phyloP scores from a whole-genome alignment of 2,329 filamentous ascomycete genomes.

The Madurella mycetomatis region DNA sequence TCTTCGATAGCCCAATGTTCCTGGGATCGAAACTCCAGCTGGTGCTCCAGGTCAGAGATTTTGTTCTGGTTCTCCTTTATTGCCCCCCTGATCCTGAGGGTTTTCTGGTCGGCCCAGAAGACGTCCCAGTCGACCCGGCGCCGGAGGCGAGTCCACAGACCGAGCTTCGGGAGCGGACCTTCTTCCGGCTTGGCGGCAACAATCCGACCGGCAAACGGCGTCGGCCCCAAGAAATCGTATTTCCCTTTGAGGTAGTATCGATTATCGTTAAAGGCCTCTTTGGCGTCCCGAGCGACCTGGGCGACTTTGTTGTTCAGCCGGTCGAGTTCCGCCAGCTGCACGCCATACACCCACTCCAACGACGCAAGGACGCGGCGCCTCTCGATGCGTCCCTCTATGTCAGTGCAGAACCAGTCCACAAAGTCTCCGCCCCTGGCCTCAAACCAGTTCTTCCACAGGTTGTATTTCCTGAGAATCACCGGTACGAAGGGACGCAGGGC shows the following conservation, averaged over 20 bases:
- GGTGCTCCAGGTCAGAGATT: slow-evolving; percentile 4
- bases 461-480: background rate
- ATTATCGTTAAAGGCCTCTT: background rate
- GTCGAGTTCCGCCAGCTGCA: slow-evolving; percentile 1
- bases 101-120: background rate
- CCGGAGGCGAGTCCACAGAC: slow-evolving; percentile 6
- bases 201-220: background rate
- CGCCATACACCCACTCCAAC: background rate
- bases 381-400: background rate
- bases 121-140: background rate
- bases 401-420: slow-evolving; percentile 8
- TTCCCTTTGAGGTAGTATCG: background rate
- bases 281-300: background rate
- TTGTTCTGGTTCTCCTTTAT: background rate
- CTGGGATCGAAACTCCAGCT: background rate
- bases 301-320: slow-evolving; percentile 3
- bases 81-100: background rate
- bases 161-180: background rate
- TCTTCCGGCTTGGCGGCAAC: slow-evolving; percentile 1
- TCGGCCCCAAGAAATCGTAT: slow-evolving; percentile 4
- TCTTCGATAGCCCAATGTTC: slow-evolving; percentile 2
- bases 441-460: slow-evolving; percentile 1
- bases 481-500: background rate
- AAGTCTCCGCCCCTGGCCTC: slow-evolving; percentile 5
- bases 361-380: background rate